Percentiles rank a stretch among this genome's conserved stretches.
Evolutionary conservation across 1,284 basidiomycete genomes (phyloP).

Genomic region (Apiotrichum siamense): DNA sequence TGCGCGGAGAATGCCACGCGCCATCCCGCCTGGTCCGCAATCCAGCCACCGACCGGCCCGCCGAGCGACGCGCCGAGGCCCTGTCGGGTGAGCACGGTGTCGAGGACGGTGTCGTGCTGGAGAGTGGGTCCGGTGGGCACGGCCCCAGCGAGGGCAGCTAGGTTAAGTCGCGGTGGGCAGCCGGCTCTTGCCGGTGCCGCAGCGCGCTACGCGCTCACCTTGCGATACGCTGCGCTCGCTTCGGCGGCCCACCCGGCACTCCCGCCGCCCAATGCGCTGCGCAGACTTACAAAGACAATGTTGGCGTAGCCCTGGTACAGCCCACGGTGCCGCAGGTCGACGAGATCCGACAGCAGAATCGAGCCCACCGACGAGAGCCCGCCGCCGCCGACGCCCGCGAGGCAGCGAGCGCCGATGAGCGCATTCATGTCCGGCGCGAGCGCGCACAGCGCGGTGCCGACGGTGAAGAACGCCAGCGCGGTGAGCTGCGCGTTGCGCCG

Average conservation of each 20-base stretch:
- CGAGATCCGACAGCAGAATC: constrained; percentile 43
- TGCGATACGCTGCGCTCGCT: no score
- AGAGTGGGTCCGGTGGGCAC: no score
- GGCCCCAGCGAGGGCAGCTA: no score
- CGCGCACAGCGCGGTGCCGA: constrained; percentile 75
- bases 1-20: constrained; percentile 55
- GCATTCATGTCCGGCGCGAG: constrained; percentile 73
- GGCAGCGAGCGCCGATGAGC: constrained; percentile 70
- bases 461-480: constrained; percentile 70
- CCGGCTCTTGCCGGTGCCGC: no score
- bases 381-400: constrained; percentile 87
- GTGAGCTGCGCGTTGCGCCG: constrained; percentile 66
- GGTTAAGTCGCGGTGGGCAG: no score
- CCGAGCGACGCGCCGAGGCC: constrained; percentile 51
- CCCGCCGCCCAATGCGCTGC: constrained; percentile 10
- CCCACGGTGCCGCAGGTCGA: constrained; percentile 71
- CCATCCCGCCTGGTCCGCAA: constrained; percentile 78
- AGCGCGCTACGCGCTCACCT: no score
- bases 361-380: constrained; percentile 51
- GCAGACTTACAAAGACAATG: constrained; percentile 52
- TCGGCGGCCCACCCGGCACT: no score
- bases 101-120: background rate
- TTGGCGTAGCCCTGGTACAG: constrained; percentile 84
- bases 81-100: constrained; percentile 48
- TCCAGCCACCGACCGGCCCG: constrained; percentile 80